These are phyloP conservation scores for Malus sylvestris DNA, from an alignment of 306 rosid species.

Conservation along the genomic window DNA sequence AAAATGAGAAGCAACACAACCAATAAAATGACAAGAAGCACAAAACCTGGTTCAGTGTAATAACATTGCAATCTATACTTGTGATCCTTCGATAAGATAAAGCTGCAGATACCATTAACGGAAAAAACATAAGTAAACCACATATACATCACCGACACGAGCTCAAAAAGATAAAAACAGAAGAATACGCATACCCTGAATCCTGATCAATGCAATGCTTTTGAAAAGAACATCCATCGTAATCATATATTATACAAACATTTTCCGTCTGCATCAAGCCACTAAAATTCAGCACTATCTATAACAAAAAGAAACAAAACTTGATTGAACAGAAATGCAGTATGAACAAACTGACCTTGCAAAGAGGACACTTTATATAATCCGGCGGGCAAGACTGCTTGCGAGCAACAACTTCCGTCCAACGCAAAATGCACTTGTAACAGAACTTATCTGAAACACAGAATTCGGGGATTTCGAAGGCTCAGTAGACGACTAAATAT, in stretches of 20 bases:
- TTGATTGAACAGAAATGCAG: conserved; percentile 2
- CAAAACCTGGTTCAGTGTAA: conserved; percentile 76
- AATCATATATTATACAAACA: conserved; percentile 55
- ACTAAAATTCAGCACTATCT: not conserved
- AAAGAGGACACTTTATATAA: conserved; percentile 75
- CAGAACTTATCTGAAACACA: conserved; percentile 72
- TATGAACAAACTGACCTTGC: conserved; percentile 55
- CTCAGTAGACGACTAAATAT: not conserved
- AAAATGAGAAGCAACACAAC: conserved; percentile 1
- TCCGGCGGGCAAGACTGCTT: conserved; percentile 40
- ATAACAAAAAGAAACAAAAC: not conserved
- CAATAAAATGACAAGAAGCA: conserved; percentile 8
- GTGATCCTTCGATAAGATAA: conserved; percentile 60
- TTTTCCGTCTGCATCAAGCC: conserved; percentile 42
- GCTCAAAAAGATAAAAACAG: not conserved
- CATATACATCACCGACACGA: not conserved
- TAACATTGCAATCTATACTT: conserved; percentile 82
- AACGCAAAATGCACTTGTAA: conserved; percentile 77
- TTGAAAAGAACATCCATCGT: conserved; percentile 56
- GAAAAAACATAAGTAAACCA: conserved; percentile 10
- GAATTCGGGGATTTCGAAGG: conserved; percentile 3
- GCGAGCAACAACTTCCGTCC: conserved; percentile 65
- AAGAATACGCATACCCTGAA: conserved; percentile 43
- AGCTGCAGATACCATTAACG: conserved; percentile 39
- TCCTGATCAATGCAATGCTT: conserved; percentile 48